Base-by-base conservation (phyloP, 1,139 yeast genomes). In the Pichia cactophila region DNA sequence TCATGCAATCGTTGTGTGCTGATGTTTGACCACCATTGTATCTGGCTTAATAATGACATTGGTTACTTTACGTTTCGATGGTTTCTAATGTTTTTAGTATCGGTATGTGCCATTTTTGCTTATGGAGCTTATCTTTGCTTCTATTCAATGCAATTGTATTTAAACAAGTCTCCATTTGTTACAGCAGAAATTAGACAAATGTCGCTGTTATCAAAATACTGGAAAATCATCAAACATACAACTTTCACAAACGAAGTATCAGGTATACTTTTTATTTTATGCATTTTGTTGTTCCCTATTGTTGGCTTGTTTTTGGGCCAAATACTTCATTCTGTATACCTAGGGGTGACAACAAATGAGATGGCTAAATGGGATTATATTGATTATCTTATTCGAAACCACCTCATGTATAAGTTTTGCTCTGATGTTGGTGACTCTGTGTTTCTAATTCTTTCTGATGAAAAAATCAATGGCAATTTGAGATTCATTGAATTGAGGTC, bases 311-410 rank as follows among this genome's bases (percentile, higher is more conserved):
- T 90, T 63, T 62, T 81, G 0, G 68, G 64, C 1, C 76, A 85
- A 55, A 96, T 87, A 56, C 41, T 84, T 26, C 67, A 79, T 49
- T 77, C 81, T 59, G 69, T 87, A 3, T 81, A 78, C 57, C 72
- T 82, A 40, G 98, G 98, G 0, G 85, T 85, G 57, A 89, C 97
- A n/a, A 88, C 96, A 2, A 90, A 86, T 61, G 98, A 92, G 66
- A 71, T 81, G 11, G 80, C 75, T 46, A 92, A 92, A 65, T 92
- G 97, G 97, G 80, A 74, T 28, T 81, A 77, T 23, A 73, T 92
- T 12, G 81, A 83, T 50, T 76, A 80, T 45, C 71, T 86, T 54
- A 73, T 88, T 10, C 49, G 58, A 4, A 60, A 76, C 11, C 74
- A 73, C 0, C 55, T 65, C 16, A 65, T 83, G 2, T 76, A 61